Base-by-base conservation (phyloP, 495 filamentous ascomycete species). In the Neurospora terricola region DNA sequence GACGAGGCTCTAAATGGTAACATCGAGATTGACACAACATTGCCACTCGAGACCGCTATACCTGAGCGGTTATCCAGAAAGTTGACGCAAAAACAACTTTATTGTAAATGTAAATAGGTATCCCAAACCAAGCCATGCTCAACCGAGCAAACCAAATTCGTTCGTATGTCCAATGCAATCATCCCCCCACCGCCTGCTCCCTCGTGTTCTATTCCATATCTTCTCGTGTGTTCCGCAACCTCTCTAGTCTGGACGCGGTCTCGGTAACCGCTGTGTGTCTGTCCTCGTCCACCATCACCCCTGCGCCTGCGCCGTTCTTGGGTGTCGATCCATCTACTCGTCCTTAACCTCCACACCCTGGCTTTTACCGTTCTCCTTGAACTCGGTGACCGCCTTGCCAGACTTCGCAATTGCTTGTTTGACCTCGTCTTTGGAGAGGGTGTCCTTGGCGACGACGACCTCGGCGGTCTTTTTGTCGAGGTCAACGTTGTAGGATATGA, bases 351-450 rank as follows among this genome's bases (percentile, higher is more conserved):
- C 27, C 27, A 30, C 27, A 30, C 27, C 2, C 27, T 30, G 27
- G 27, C 27, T 30, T 30, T 30, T 30, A 30, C 27, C 27, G 27
- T 30, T 2, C 27, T 30, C 27, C 27, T 30, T 30, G 27, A 30
- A 1, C 27, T 1, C 1, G 27, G 27, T 30, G 27, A 30, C 27
- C 27, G 27, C 2, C 27, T 98, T 99, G 38, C 94, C 94, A 3
- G 96, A 98, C 88, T 98, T 98, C 88, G 90, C 90, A 79, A 99
- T 98, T 72, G 27, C 27, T 30, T 30, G 27, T 30, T 30, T 30
- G 27, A 30, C 27, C 27, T 30, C 27, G 27, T 30, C 27, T 30
- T 30, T 2, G 27, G 27, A 30, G 27, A 30, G 27, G 27, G 27
- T 30, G 27, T 30, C 27, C 27, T 1, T 1, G 27, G 27, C 27